Base-by-base conservation (phyloP, 2,329 filamentous ascomycete species). In the Intubia oerlemansii region DNA sequence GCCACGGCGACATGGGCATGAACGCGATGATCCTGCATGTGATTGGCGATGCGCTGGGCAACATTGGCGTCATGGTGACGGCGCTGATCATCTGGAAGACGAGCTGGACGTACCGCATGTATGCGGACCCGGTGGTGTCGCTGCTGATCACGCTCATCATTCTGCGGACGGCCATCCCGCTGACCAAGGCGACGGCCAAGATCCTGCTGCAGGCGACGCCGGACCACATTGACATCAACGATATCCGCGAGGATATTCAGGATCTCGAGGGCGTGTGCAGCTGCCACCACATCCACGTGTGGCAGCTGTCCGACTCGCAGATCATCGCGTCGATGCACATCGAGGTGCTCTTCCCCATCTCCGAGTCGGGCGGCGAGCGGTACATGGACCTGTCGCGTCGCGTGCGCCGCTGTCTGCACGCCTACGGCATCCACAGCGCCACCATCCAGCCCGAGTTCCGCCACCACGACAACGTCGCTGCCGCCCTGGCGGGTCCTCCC, bases 371-470 rank as follows among this genome's bases (percentile, higher is more conserved):
- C 24, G 68, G 66, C 23, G 64, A 66, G 44, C 70, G 74, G 42
- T 98, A 95, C 53, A 98, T 98, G 85, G 65, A 73, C 37, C 64
- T 98, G 22, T 81, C 85, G 13, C 70, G 69, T 34, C 71, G 76
- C 32, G 78, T 90, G 12, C 66, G 84, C 27, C 73, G 73, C 43
- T 98, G 88, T 43, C 68, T 98, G 4, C 88, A 98, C 49, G 84
- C 70, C 20, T 93, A 91, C 42, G 85, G 88, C 32, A 95, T 98
- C 38, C 88, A 98, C 55, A 90, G 79, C 21, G 85, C 82, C 20
- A 98, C 88, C 10, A 95, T 98, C 41, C 88, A 98, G 51, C 88
- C 88, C 5, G 88, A 98, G 49, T 98, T 73, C 40, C 70, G 66
- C 36, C 49, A 12, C 25, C 15, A 16, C 15, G 15, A 30, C 19